Percentiles rank a stretch among this genome's conserved stretches.
Evolutionary conservation across 345 rosid species (phyloP).

Genomic region (Durio zibethinus): DNA sequence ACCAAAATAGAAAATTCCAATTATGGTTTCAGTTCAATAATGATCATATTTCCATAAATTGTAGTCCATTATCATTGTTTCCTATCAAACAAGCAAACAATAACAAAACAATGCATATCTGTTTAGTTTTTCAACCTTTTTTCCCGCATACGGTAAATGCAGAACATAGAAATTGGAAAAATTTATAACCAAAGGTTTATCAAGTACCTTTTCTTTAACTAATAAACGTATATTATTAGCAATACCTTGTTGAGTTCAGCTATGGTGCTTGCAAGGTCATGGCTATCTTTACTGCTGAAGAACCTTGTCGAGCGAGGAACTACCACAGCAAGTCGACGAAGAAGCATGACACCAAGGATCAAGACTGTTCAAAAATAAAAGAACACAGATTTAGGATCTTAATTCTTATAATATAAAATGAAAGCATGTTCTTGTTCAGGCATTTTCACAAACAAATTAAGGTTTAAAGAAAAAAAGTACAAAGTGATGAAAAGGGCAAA

Average conservation of each 20-base stretch:
- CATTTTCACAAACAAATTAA: slow-evolving; percentile 25
- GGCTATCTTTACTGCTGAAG: slow-evolving; percentile 28
- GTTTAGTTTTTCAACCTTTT: not conserved
- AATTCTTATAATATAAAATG: not conserved
- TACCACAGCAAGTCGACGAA: slow-evolving; percentile 34
- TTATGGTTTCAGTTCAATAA: not conserved
- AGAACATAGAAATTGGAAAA: not conserved
- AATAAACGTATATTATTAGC: not conserved
- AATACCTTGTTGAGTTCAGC: slow-evolving; percentile 56
- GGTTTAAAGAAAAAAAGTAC: not conserved
- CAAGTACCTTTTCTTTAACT: not conserved
- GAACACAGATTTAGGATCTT: not conserved
- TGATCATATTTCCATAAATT: not conserved
- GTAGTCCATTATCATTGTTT: not conserved
- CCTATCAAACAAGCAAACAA: not conserved
- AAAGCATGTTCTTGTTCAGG: slow-evolving; percentile 14
- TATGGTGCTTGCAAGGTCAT: slow-evolving; percentile 30
- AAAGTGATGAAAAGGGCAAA: not conserved
- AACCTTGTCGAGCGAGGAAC: slow-evolving; percentile 33
- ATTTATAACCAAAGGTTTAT: not conserved
- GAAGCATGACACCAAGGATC: slow-evolving; percentile 34
- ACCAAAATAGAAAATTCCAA: not conserved
- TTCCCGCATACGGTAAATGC: not conserved
- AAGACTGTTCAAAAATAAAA: not conserved
- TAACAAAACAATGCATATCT: not conserved